These are phyloP conservation scores for Zopfochytrium polystomum DNA, from an alignment of 371 early-diverging fungal genomes.

Conservation along the genomic window DNA sequence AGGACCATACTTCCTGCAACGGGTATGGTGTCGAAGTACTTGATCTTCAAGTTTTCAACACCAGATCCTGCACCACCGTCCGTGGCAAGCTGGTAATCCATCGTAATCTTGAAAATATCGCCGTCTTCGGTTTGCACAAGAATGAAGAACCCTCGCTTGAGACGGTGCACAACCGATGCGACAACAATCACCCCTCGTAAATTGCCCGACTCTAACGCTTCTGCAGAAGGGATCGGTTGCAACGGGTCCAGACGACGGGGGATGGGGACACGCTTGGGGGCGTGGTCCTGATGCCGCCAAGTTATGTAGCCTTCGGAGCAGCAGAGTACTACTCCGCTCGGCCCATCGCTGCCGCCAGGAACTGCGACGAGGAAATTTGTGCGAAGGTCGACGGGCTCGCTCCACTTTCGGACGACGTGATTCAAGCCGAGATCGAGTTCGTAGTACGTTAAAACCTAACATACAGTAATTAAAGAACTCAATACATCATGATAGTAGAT, in stretches of 20 bases:
- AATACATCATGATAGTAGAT: too few species aligned
- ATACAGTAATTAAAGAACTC: conserved; percentile 3
- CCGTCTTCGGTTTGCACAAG: conserved; percentile 90
- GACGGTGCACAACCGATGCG: conserved; percentile 80
- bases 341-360: conserved; percentile 93
- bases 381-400: conserved; percentile 69
- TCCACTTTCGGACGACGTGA: conserved; percentile 95
- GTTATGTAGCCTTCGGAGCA: conserved; percentile 87
- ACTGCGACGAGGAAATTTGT: conserved; percentile 81
- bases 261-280: conserved; percentile 73
- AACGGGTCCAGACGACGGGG: conserved; percentile 77
- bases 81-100: conserved; percentile 65
- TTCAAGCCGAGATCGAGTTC: conserved; percentile 97
- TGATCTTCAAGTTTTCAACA: conserved; percentile 57
- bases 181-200: conserved; percentile 70
- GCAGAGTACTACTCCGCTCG: conserved; percentile 94
- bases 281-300: conserved; percentile 75
- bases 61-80: conserved; percentile 50
- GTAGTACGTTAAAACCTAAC: conserved; percentile 77
- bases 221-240: conserved; percentile 39
- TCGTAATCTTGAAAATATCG: conserved; percentile 90
- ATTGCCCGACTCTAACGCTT: conserved; percentile 8
- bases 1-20: conserved; percentile 76
- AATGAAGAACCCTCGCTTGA: conserved; percentile 86
- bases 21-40: conserved; percentile 93